Evolutionary conservation across 345 rosid genomes (phyloP), one percentile per base, ranked within the genome.

Genomic region (Moricandia arvensis): DNA sequence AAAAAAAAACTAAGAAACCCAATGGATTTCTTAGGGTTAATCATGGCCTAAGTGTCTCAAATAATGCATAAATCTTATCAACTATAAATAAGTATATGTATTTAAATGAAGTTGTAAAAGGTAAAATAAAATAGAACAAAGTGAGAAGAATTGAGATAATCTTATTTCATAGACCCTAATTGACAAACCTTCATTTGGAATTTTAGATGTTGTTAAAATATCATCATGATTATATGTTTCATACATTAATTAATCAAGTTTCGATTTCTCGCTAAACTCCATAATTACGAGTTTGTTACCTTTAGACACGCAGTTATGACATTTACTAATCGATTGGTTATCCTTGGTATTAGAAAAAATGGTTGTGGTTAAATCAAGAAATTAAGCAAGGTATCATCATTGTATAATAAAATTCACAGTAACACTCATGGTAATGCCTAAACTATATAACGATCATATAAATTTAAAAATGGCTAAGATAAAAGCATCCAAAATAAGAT

Each of bases 221-320:
- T 38, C 45, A 55, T 55, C 71, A 73, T 74, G 26, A 55, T 33
- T 38, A 65, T 30, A 65, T 30, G 26, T 66, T 55, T 66, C 66
- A 8, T 66, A 66, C 60, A 60, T 66, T 66, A 58, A 74, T 41
- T 34, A 21, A 33, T 68, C 47, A 49, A 67, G 78, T 29, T 24
- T 67, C 13, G 41, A 49, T 49, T 31, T 47, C 67, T 59, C 67
- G 47, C 73, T 59, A 75, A 66, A 21, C 54, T 45, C 45, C 43
- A 68, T 75, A 26, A 75, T 68, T 29, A 68, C 74, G 15, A 62
- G 9, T 11, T 69, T 53, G 58, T 53, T 53, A 75, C 21, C 74
- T 62, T 30, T 69, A 62, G 69, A 69, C 64, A 76, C 58, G 47
- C 59, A 69, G 43, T 68, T 69, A 76, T 62, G 69, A 68, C 45